phyloP scores from a whole-genome alignment of 176 grass and related monocot genomes.

The Triticum dicoccoides region DNA sequence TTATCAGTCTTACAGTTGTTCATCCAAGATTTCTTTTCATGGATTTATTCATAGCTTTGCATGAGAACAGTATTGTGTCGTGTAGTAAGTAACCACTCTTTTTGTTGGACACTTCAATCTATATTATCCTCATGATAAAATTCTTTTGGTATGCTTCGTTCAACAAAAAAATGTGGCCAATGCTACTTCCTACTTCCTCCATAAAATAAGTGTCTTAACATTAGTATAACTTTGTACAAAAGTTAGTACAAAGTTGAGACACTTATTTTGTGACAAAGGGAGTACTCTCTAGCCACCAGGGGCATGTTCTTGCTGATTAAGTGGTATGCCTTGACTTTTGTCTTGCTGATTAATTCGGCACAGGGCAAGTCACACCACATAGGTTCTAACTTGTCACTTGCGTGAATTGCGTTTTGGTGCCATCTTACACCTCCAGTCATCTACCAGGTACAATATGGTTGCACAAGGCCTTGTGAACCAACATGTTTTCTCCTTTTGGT shows the following conservation, averaged over 20 bases:
- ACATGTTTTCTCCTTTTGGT: slow-evolving; percentile 87
- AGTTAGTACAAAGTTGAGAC: no score
- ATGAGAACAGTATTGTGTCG: no score
- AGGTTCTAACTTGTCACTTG: not conserved
- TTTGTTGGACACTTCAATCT: not conserved
- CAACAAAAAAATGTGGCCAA: not conserved
- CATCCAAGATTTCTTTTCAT: not conserved
- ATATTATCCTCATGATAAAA: not conserved
- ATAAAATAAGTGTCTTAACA: no score
- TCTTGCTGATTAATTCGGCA: not conserved
- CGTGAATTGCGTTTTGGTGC: not conserved
- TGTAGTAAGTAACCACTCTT: not conserved
- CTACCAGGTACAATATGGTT: slow-evolving; percentile 87
- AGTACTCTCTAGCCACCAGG: not conserved
- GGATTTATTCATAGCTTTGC: not conserved
- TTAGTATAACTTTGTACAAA: no score
- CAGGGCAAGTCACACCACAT: not conserved
- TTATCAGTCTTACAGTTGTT: not conserved
- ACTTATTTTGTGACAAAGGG: no score
- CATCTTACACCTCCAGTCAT: not conserved
- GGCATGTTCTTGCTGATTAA: not conserved
- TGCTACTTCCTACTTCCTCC: not conserved
- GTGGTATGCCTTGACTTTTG: not conserved
- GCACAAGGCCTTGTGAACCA: slow-evolving; percentile 56
- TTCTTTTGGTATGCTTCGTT: not conserved